A percentile compares a stretch with the other conserved stretches of the same genome.
Evolutionary conservation across 73 alveolate genomes (phyloP).

Genomic region (Paramecium octaurelia): DNA sequence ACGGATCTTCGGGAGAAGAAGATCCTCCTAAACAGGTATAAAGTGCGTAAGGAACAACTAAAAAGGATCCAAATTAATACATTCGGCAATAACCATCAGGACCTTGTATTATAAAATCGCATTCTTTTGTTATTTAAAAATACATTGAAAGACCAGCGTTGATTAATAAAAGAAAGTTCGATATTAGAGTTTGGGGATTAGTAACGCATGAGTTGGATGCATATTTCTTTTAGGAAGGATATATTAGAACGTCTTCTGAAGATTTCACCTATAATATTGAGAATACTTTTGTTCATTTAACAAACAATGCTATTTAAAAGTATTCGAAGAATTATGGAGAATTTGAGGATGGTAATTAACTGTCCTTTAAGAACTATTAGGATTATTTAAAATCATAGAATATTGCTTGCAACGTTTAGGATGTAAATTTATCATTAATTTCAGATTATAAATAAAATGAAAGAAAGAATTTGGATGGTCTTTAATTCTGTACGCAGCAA

Average conservation of each 20-base stretch:
- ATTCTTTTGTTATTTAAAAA: constrained; percentile 71
- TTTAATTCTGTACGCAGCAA: constrained; percentile 58
- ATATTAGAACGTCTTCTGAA: constrained; percentile 86
- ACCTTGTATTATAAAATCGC: constrained; percentile 35
- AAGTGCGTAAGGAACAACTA: neutral
- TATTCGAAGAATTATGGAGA: constrained; percentile 83
- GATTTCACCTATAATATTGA: constrained; percentile 65
- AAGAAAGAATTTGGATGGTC: constrained; percentile 47
- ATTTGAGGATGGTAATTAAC: constrained; percentile 91
- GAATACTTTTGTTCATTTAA: constrained; percentile 75
- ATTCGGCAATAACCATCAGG: constrained; percentile 35
- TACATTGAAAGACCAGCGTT: constrained; percentile 88
- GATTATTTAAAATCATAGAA: constrained; percentile 67
- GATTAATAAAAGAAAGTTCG: constrained; percentile 82
- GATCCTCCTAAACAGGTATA: neutral
- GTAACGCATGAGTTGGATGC: constrained; percentile 81
- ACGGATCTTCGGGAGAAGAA: constrained; percentile 1
- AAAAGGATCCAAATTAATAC: constrained; percentile 14
- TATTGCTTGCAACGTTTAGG: constrained; percentile 62
- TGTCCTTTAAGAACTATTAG: constrained; percentile 78
- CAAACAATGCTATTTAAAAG: constrained; percentile 83
- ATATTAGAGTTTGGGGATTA: constrained; percentile 93
- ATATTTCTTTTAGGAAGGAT: constrained; percentile 89
- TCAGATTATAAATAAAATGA: constrained; percentile 65
- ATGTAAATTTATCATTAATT: neutral